Evolutionary conservation across 352 stramenopile species (phyloP), one percentile per base, ranked within the genome.

Genomic region (Achlya hypogyna): DNA sequence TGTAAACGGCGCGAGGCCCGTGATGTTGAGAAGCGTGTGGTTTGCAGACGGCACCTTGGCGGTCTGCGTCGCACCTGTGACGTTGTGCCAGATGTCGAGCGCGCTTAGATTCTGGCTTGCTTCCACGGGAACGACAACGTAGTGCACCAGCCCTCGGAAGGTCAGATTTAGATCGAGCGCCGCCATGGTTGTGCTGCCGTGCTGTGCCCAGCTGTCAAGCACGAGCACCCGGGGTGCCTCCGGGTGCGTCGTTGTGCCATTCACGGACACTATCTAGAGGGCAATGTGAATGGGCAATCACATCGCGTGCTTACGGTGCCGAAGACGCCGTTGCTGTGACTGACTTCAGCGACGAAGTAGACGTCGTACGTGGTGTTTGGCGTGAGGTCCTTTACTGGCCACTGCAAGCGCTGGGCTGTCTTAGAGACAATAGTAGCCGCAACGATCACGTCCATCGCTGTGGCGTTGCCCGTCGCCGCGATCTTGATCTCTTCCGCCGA

Each of bases 321-420:
- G 56, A 85, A 93, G 10, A 93, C 82, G 3, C 82, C 84, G 47
- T 93, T 91, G 69, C 84, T 93, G 34, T 77, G 76, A 12, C 77
- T 75, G 22, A 90, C 84, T 49, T 93, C 82, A 14, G 78, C 76
- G 9, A 93, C 83, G 70, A 93, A 87, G 73, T 86, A 91, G 65
- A 91, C 82, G 40, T 91, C 83, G 71, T 91, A 93, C 73, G 74
- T 89, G 25, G 73, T 82, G 53, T 91, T 91, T 0, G 80, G 25
- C 10, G 52, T 23, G 14, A 93, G 65, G 0, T 77, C 72, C 6
- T 72, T 27, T 1, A 91, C 71, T 1, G 69, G 32, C 23, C 71
- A 76, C 60, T 83, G 79, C 1, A 90, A 53, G 27, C 88, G 87
- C 47, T 87, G 75, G 5, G 82, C 78, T 27, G 64, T 72, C 0